phyloP scores from a whole-genome alignment of 495 filamentous ascomycete genomes.

The Platismatia glauca region DNA sequence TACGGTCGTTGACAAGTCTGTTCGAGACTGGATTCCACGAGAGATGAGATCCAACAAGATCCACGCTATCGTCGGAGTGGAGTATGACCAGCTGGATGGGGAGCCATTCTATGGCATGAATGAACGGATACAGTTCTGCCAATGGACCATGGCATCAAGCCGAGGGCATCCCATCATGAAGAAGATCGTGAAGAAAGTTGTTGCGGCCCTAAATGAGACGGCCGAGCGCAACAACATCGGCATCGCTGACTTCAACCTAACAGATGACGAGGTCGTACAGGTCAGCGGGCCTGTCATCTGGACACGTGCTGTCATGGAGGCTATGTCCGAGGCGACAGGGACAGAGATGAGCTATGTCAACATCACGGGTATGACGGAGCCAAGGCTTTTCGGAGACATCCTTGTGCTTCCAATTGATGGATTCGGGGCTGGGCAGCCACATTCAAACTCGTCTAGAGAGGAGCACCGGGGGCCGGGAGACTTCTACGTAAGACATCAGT shows the following conservation, averaged over 20 bases:
- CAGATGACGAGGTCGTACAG: conserved; percentile 30
- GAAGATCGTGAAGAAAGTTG: conserved; percentile 29
- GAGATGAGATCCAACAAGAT: conserved; percentile 30
- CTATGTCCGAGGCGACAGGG: conserved; percentile 24
- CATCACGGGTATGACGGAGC: conserved; percentile 6
- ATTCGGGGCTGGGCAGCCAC: conserved; percentile 28
- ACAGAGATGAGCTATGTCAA: conserved; percentile 4
- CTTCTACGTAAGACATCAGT: background rate
- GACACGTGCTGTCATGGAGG: conserved; percentile 31
- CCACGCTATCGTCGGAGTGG: conserved; percentile 35
- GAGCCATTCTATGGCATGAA: background rate
- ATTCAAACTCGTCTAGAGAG: conserved; percentile 8
- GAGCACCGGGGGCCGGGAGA: background rate
- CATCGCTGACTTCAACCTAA: conserved; percentile 18
- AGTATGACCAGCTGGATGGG: conserved; percentile 28
- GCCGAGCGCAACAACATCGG: conserved; percentile 23
- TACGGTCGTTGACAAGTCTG: conserved; percentile 40
- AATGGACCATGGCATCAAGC: conserved; percentile 16
- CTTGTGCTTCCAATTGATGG: conserved; percentile 34
- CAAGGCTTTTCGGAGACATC: conserved; percentile 18
- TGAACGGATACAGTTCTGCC: conserved; percentile 14
- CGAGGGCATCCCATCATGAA: conserved; percentile 7
- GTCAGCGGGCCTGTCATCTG: conserved; percentile 36
- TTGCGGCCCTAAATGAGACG: conserved; percentile 28
- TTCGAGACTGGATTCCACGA: conserved; percentile 43